Evolutionary conservation across 352 stramenopile genomes (phyloP).

Genomic region (Phytophthora pseudosyringae): DNA sequence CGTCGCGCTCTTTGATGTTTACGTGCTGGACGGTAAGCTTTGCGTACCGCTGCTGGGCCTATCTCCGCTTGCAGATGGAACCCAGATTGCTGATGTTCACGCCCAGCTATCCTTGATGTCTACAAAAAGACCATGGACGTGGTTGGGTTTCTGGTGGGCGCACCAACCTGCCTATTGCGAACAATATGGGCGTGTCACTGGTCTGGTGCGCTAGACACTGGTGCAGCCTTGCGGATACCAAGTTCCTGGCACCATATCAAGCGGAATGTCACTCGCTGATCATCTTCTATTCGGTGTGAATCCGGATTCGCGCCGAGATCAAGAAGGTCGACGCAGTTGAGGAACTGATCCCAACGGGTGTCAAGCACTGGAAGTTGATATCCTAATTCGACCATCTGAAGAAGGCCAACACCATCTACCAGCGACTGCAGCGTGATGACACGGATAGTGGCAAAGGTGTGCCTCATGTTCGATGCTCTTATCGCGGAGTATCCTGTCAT

Average conservation of each 20-base stretch:
- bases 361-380: conserved; percentile 12
- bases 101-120: conserved; percentile 12
- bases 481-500: conserved; percentile 12
- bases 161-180: conserved; percentile 32
- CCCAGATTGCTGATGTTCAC: conserved; percentile 18
- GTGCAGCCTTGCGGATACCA: conserved; percentile 25
- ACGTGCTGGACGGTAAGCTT: conserved; percentile 1
- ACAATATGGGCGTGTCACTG: too few relatives aligned
- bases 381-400: conserved; percentile 13
- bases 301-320: conserved; percentile 22
- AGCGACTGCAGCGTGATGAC: conserved; percentile 3
- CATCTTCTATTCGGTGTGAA: conserved; percentile 29
- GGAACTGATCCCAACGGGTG: conserved; percentile 25
- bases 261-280: conserved; percentile 31
- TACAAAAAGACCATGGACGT: conserved; percentile 21
- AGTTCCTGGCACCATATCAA: conserved; percentile 19
- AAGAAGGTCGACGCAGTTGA: too few relatives aligned
- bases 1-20: too few relatives aligned
- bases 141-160: conserved; percentile 28
- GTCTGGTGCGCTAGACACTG: too few relatives aligned
- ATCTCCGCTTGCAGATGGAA: conserved; percentile 9
- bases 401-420: conserved; percentile 24
- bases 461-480: conserved; percentile 17
- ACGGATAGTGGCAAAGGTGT: conserved; percentile 19
- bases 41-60: conserved; percentile 10